Evolutionary conservation across 1,139 yeast species (phyloP).

Genomic region (Nakaseomyces bracarensis): DNA sequence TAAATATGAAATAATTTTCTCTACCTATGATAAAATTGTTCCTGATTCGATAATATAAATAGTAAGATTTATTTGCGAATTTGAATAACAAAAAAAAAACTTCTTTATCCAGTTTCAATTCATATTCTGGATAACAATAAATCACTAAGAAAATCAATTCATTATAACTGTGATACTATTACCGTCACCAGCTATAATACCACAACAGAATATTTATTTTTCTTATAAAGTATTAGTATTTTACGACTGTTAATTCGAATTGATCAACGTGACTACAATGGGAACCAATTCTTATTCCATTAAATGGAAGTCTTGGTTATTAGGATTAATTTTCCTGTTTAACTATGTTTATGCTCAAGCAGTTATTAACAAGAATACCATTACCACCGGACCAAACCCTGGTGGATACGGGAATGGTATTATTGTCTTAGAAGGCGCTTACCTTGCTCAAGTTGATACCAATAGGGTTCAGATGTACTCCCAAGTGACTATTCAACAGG

Average conservation of each 20-base stretch:
- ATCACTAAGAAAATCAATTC: conserved; percentile 3
- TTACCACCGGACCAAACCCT: background rate
- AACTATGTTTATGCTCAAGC: background rate
- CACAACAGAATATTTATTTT: background rate
- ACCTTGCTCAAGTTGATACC: conserved; percentile 1
- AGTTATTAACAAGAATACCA: conserved; percentile 3
- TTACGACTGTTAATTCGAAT: background rate
- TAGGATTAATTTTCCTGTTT: background rate
- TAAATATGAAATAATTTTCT: too few relatives aligned
- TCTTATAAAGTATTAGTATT: background rate
- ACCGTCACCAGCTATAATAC: background rate
- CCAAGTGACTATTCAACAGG: background rate
- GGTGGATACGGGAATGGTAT: conserved; percentile 3
- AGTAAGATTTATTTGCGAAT: too few relatives aligned
- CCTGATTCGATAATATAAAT: too few relatives aligned
- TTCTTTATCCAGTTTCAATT: background rate
- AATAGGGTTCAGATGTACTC: background rate
- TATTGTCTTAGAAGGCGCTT: background rate
- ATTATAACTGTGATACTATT: conserved; percentile 2
- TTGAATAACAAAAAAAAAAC: background rate
- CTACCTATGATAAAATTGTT: too few relatives aligned
- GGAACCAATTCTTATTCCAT: conserved; percentile 1
- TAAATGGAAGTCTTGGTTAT: conserved; percentile 2
- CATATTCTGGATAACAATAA: background rate
- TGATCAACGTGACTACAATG: conserved; percentile 1